A percentile compares a stretch with the other conserved stretches of the same genome.
Evolutionary conservation across 2,329 filamentous ascomycete genomes (phyloP).

Genomic region (Lasiodiplodia hormozganensis): DNA sequence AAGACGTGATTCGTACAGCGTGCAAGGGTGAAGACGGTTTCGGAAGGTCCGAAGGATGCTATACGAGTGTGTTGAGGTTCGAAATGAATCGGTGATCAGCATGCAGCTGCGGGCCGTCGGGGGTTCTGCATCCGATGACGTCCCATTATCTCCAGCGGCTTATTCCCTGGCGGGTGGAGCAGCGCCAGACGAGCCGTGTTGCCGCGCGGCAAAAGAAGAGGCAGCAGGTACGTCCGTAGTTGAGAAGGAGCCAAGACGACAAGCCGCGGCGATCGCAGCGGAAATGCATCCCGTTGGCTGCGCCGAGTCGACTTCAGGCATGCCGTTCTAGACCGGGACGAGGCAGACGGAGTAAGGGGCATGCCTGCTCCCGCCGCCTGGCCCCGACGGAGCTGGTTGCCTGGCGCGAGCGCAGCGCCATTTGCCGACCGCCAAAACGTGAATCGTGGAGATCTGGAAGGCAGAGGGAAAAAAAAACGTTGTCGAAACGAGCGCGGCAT

Average conservation of each 20-base stretch:
- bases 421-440: constrained; percentile 18
- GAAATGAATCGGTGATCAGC: too few relatives aligned
- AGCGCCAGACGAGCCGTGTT: neutral
- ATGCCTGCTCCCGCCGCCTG: neutral
- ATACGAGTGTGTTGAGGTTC: too few relatives aligned
- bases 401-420: constrained; percentile 10
- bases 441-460: neutral
- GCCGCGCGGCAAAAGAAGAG: constrained; percentile 6
- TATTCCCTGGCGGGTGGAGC: too few relatives aligned
- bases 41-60: too few relatives aligned
- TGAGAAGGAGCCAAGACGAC: neutral
- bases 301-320: neutral
- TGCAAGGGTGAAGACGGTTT: too few relatives aligned
- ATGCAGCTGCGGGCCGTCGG: too few relatives aligned
- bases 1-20: too few relatives aligned
- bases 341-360: constrained; percentile 5
- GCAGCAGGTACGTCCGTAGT: neutral
- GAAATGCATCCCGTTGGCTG: constrained; percentile 14
- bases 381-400: neutral
- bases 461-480: neutral
- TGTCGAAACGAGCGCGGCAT: neutral
- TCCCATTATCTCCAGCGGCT: too few relatives aligned
- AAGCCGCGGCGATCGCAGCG: constrained; percentile 20
- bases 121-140: too few relatives aligned
- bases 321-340: neutral